These are phyloP conservation scores for Backusella westeae DNA, from an alignment of 192 early-diverging fungal species.

Conservation along the genomic window DNA sequence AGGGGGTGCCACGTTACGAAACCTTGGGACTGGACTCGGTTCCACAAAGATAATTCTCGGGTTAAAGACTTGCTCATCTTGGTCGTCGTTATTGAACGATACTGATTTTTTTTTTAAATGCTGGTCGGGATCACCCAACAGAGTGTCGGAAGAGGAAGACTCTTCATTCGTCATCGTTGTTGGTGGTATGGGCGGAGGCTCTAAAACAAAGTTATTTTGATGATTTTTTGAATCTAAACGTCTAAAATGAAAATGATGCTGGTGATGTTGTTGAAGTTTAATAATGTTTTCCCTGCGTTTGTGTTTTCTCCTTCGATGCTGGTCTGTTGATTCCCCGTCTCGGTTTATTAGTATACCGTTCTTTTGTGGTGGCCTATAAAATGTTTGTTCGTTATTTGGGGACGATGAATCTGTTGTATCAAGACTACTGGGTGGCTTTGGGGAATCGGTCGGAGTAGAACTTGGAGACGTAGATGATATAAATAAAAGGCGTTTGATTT, in stretches of 20 bases:
- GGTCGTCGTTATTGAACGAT: neutral
- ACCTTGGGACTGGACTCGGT: slow-evolving; percentile 31
- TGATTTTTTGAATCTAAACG: slow-evolving; percentile 4
- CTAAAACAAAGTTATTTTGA: neutral
- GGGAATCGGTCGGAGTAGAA: neutral
- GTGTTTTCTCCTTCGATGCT: slow-evolving; percentile 1
- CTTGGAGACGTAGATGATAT: neutral
- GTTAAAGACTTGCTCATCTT: neutral
- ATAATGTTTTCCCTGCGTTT: slow-evolving; percentile 14
- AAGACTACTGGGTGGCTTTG: neutral
- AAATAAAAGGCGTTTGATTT: slow-evolving; percentile 9
- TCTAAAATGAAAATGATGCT: slow-evolving; percentile 6
- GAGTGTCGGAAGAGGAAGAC: neutral
- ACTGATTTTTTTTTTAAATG: neutral
- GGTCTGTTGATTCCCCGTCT: slow-evolving; percentile 18
- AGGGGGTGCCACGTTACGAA: slow-evolving; percentile 18
- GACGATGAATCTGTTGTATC: neutral
- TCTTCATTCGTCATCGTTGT: neutral
- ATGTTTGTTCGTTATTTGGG: neutral
- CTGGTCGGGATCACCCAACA: neutral
- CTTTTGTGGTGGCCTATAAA: neutral
- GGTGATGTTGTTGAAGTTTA: neutral
- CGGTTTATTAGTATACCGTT: slow-evolving; percentile 17
- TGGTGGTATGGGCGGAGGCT: neutral
- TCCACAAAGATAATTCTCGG: slow-evolving; percentile 29